Evolutionary conservation across 1,139 yeast species (phyloP).

Genomic region (Kodamaea sp.): DNA sequence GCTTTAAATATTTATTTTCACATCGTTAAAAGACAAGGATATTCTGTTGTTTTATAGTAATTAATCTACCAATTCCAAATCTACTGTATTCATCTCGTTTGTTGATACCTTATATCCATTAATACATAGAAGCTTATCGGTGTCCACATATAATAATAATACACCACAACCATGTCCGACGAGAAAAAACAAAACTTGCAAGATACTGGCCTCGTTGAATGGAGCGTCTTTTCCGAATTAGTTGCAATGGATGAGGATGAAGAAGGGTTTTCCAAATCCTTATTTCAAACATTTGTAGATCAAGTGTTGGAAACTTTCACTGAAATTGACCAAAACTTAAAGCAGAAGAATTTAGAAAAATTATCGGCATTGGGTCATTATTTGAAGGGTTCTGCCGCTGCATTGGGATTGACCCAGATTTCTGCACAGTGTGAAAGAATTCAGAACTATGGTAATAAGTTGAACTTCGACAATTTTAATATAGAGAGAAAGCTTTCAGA

Average conservation of each 20-base stretch:
- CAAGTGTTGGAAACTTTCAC: slow-evolving; percentile 81
- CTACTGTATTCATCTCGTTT: background rate
- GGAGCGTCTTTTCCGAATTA: slow-evolving; percentile 85
- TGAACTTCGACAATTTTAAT: slow-evolving; percentile 43
- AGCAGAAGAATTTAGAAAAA: slow-evolving; percentile 47
- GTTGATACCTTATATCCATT: background rate
- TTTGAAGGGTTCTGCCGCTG: slow-evolving; percentile 93
- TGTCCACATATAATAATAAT: background rate
- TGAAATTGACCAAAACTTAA: slow-evolving; percentile 61
- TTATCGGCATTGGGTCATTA: slow-evolving; percentile 84
- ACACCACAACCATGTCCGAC: slow-evolving; percentile 28
- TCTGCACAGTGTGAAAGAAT: slow-evolving; percentile 88
- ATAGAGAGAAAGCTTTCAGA: slow-evolving; percentile 1
- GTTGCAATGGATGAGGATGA: slow-evolving; percentile 93
- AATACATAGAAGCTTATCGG: background rate
- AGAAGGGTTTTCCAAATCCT: slow-evolving; percentile 75
- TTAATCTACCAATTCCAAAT: background rate
- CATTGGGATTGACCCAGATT: slow-evolving; percentile 78
- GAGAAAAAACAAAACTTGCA: slow-evolving; percentile 36
- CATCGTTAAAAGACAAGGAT: background rate
- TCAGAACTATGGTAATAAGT: slow-evolving; percentile 76
- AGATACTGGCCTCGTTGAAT: slow-evolving; percentile 69
- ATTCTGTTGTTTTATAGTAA: too few species aligned
- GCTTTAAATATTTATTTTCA: background rate
- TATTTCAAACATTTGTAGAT: slow-evolving; percentile 80